These are phyloP conservation scores for Xylariales sp. DNA, from an alignment of 2,329 filamentous ascomycete genomes.

Conservation along the genomic window DNA sequence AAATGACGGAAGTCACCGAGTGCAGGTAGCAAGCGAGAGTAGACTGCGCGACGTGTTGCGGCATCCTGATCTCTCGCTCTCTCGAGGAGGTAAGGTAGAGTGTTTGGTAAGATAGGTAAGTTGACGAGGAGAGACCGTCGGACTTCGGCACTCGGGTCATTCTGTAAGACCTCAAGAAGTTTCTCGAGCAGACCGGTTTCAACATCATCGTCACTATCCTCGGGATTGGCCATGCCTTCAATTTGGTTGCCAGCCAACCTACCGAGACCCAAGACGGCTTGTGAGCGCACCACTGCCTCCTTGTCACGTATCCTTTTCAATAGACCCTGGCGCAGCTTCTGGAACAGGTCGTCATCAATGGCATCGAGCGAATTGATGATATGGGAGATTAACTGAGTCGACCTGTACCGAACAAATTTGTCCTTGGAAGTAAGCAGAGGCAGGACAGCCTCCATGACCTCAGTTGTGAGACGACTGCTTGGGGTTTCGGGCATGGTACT, in stretches of 20 bases:
- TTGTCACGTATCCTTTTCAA: constrained; percentile 92
- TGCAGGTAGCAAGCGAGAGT: constrained; percentile 85
- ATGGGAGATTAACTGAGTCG: constrained; percentile 89
- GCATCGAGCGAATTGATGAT: constrained; percentile 92
- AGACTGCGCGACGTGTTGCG: constrained; percentile 84
- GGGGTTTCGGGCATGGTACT: constrained; percentile 84
- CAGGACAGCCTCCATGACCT: constrained; percentile 78
- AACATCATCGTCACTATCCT: constrained; percentile 76
- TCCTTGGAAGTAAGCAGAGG: constrained; percentile 88
- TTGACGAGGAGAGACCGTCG: constrained; percentile 89
- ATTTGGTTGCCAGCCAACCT: constrained; percentile 82
- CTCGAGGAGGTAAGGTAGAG: constrained; percentile 88
- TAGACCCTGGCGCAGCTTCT: constrained; percentile 80
- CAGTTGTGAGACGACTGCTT: constrained; percentile 79
- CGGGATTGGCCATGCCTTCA: constrained; percentile 75
- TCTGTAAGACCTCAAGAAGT: constrained; percentile 87
- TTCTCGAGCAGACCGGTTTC: constrained; percentile 81
- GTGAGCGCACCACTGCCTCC: constrained; percentile 89
- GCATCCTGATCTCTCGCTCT: constrained; percentile 90
- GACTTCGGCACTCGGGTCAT: constrained; percentile 94
- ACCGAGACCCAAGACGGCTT: constrained; percentile 91
- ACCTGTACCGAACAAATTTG: constrained; percentile 89
- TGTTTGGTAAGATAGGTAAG: constrained; percentile 84
- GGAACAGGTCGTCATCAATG: constrained; percentile 91
- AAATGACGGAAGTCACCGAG: constrained; percentile 95